Conservation (phyloP, 768 basidiomycete genomes). For the Suillus lakei region DNA sequence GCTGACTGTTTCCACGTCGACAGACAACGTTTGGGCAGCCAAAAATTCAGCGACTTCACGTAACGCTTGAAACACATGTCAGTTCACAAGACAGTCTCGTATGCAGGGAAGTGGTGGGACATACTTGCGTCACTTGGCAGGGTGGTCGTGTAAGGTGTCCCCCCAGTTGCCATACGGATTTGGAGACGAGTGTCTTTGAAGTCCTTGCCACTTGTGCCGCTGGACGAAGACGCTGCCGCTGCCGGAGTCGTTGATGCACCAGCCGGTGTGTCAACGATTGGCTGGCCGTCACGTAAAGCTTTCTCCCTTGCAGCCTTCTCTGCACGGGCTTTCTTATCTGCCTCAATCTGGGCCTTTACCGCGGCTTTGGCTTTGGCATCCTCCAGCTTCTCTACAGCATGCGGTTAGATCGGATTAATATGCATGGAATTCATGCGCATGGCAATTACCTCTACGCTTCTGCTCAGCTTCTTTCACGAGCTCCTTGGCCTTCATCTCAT, state of each 20-base stretch:
- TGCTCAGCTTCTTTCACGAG: constrained; percentile 83
- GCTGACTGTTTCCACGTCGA: constrained; percentile 79
- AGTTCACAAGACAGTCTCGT: constrained; percentile 1
- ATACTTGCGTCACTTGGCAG: constrained; percentile 78
- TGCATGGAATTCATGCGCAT: no score
- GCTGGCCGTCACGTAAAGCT: constrained; percentile 81
- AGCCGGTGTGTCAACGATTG: constrained; percentile 39
- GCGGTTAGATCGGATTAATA: background rate
- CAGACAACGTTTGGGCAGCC: constrained; percentile 69
- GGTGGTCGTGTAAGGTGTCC: constrained; percentile 80
- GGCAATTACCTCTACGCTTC: constrained; percentile 67
- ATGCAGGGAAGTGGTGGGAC: constrained; percentile 31
- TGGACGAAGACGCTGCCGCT: constrained; percentile 40
- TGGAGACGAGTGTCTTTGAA: constrained; percentile 90
- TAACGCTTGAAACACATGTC: constrained; percentile 55
- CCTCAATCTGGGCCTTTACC: constrained; percentile 93
- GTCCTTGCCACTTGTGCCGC: constrained; percentile 64
- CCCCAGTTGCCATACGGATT: constrained; percentile 81
- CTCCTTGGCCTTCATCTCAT: constrained; percentile 80
- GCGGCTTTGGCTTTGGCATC: constrained; percentile 87
- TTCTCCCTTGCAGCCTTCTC: constrained; percentile 91
- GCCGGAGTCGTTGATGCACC: constrained; percentile 39
- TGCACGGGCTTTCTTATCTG: constrained; percentile 87
- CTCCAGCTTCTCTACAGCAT: constrained; percentile 77
- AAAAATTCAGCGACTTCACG: constrained; percentile 87